These are phyloP conservation scores for Nitzschia putrida DNA, from an alignment of 108 stramenopile genomes.

Conservation along the genomic window DNA sequence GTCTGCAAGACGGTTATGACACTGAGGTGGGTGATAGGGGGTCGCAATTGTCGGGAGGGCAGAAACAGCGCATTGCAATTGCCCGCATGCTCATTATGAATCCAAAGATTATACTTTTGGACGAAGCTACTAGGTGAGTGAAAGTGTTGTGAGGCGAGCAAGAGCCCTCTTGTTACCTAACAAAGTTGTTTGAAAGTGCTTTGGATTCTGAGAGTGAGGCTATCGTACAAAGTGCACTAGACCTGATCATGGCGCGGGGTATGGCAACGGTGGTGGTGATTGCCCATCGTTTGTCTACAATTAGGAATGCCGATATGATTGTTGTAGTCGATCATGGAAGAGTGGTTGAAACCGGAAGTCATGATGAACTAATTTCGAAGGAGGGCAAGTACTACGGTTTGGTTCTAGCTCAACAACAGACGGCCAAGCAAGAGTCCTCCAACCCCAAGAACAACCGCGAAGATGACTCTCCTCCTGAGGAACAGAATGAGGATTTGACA, in stretches of 20 bases:
- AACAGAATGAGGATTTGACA: constrained; percentile 3
- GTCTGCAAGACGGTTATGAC: constrained; percentile 66
- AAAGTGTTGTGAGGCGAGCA: constrained; percentile 40
- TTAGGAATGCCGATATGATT: constrained; percentile 87
- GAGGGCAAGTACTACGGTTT: constrained; percentile 40
- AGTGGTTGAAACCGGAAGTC: constrained; percentile 87
- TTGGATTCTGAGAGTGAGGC: constrained; percentile 77
- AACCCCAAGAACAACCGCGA: background rate
- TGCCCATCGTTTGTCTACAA: constrained; percentile 90
- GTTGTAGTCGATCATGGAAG: constrained; percentile 74
- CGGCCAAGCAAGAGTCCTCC: background rate
- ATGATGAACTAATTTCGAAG: constrained; percentile 71
- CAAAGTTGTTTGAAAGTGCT: constrained; percentile 32
- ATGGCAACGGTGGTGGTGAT: constrained; percentile 77
- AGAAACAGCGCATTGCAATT: constrained; percentile 76
- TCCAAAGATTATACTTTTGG: constrained; percentile 67
- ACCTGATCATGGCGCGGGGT: constrained; percentile 43
- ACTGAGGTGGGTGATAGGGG: constrained; percentile 66
- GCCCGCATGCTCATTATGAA: constrained; percentile 63
- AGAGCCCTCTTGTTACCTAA: background rate
- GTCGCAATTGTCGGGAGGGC: constrained; percentile 46
- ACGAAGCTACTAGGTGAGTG: constrained; percentile 69
- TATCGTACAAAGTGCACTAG: constrained; percentile 82
- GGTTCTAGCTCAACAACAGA: constrained; percentile 41
- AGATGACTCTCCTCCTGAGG: background rate